These are phyloP conservation scores for Daldinia vernicosa DNA, from an alignment of 495 filamentous ascomycete genomes.

Conservation along the genomic window DNA sequence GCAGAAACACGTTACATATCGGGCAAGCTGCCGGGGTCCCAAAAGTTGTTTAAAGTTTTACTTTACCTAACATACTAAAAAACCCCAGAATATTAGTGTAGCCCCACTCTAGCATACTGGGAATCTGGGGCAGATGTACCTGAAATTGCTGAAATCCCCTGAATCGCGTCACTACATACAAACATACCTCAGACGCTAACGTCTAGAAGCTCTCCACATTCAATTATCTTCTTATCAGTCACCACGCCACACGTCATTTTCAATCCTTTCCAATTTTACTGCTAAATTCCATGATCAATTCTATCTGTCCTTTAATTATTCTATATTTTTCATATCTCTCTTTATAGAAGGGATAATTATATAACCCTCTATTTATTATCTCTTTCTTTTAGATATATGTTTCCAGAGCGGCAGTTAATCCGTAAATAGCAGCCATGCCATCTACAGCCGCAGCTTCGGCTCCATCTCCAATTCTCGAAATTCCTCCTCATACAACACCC, in stretches of 20 bases:
- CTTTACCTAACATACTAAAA: too few species aligned
- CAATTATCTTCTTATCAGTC: constrained; percentile 20
- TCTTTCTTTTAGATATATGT: neutral
- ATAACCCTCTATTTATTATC: neutral
- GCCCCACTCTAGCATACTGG: constrained; percentile 16
- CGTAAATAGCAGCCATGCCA: constrained; percentile 27
- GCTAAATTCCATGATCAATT: neutral
- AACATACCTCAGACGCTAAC: constrained; percentile 20
- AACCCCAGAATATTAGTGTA: constrained; percentile 12
- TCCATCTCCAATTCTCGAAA: constrained; percentile 45
- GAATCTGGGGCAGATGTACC: constrained; percentile 25
- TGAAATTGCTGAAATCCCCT: constrained; percentile 10
- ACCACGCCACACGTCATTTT: constrained; percentile 34
- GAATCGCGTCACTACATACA: constrained; percentile 18
- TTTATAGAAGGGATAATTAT: neutral
- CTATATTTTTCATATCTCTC: neutral
- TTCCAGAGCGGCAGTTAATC: constrained; percentile 9
- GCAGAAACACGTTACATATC: constrained; percentile 8
- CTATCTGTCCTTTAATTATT: neutral
- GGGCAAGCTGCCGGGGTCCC: neutral
- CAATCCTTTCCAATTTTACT: constrained; percentile 3
- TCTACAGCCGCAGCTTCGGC: constrained; percentile 35
- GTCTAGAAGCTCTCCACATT: constrained; percentile 29
- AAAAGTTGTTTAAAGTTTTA: constrained; percentile 2
- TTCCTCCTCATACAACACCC: constrained; percentile 56